These are phyloP conservation scores for Solanum hybrid DNA, from an alignment of 305 asterid species.

Conservation along the genomic window DNA sequence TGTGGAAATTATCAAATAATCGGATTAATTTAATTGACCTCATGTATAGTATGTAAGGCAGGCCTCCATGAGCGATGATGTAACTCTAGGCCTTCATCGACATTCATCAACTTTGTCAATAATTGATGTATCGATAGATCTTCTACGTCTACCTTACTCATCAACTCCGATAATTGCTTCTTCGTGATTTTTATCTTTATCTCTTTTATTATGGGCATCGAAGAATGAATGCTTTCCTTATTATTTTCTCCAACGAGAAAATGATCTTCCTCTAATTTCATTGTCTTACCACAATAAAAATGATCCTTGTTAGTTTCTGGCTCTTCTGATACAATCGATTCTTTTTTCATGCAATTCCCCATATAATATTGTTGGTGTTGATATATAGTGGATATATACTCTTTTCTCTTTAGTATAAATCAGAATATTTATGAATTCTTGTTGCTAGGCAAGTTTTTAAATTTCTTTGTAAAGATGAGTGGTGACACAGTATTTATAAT, in stretches of 20 bases:
- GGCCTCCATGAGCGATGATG: conserved; percentile 5
- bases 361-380: background rate
- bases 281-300: background rate
- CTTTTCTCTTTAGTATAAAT: background rate
- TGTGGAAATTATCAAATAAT: background rate
- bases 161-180: background rate
- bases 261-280: background rate
- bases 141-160: background rate
- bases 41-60: background rate
- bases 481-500: background rate
- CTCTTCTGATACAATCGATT: background rate
- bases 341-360: background rate
- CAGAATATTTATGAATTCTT: background rate
- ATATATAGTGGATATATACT: background rate
- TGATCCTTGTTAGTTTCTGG: background rate
- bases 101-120: background rate
- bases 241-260: background rate
- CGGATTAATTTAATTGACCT: background rate
- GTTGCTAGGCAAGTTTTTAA: background rate
- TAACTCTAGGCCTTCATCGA: background rate
- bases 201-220: background rate
- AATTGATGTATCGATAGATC: background rate
- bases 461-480: background rate
- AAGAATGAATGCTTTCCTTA: background rate
- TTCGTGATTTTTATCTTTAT: background rate